Evolutionary conservation across 2,329 filamentous ascomycete species (phyloP).

Genomic region (Pseudocercospora pini-densiflorae): DNA sequence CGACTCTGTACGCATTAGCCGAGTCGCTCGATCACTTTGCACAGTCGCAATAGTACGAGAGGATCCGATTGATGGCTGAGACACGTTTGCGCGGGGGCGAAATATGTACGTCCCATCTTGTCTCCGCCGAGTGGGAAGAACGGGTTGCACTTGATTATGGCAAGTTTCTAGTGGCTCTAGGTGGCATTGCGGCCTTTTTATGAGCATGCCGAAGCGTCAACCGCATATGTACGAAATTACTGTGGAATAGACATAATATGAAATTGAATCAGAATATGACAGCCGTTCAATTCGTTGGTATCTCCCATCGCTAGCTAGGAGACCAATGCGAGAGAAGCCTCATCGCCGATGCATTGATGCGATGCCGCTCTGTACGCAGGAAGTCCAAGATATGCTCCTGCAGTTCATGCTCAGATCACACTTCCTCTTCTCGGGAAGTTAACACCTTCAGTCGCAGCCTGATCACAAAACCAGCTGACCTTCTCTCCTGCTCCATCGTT

Average conservation of each 20-base stretch:
- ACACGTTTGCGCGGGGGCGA: not conserved
- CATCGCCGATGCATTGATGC: not conserved
- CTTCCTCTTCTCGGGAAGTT: slow-evolving; percentile 75
- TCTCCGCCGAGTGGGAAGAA: not conserved
- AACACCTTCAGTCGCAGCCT: slow-evolving; percentile 82
- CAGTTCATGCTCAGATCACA: slow-evolving; percentile 30
- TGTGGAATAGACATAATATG: not conserved
- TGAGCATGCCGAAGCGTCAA: not conserved
- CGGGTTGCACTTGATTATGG: too few relatives aligned
- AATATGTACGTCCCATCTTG: not conserved
- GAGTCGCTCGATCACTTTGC: not conserved
- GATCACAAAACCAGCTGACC: slow-evolving; percentile 94
- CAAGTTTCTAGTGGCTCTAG: too few relatives aligned
- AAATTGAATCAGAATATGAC: not conserved
- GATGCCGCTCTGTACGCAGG: not conserved
- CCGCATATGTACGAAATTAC: not conserved
- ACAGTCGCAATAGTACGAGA: not conserved
- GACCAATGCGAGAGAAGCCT: not conserved
- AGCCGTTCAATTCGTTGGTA: slow-evolving; percentile 13
- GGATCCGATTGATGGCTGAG: not conserved
- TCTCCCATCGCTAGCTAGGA: not conserved
- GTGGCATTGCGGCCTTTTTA: too few relatives aligned
- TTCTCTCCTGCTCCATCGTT: slow-evolving; percentile 84
- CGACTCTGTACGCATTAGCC: too few relatives aligned
- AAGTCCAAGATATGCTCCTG: not conserved